Percentiles rank a stretch among this genome's conserved stretches.
phyloP scores from a whole-genome alignment of 2,329 filamentous ascomycete species.

The Trichoderma gracile region DNA sequence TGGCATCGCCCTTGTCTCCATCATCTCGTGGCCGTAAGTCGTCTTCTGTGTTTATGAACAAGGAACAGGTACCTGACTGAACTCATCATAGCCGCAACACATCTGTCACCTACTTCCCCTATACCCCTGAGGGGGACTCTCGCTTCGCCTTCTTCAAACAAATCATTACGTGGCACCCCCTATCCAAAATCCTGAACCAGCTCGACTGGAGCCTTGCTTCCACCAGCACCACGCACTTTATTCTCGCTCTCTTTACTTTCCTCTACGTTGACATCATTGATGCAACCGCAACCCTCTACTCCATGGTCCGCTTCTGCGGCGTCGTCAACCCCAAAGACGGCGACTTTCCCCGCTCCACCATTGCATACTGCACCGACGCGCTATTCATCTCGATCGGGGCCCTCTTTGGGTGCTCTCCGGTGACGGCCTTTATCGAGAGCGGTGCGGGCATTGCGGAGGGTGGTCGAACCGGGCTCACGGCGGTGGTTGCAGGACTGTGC shows the following conservation, averaged over 20 bases:
- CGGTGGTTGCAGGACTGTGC: conserved; percentile 67
- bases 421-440: conserved; percentile 74
- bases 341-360: conserved; percentile 83
- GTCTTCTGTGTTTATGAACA: neutral
- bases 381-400: conserved; percentile 70
- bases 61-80: neutral
- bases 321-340: conserved; percentile 64
- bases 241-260: conserved; percentile 72
- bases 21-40: conserved; percentile 72
- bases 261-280: conserved; percentile 80
- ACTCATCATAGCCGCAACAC: conserved; percentile 57
- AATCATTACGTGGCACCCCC: conserved; percentile 71
- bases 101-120: conserved; percentile 70
- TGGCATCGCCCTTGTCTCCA: conserved; percentile 69
- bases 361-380: conserved; percentile 75
- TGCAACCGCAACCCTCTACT: conserved; percentile 74
- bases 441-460: conserved; percentile 76
- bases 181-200: conserved; percentile 60
- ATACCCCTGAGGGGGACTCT: conserved; percentile 62
- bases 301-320: conserved; percentile 76
- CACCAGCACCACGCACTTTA: conserved; percentile 61
- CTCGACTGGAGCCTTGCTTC: conserved; percentile 65
- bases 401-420: conserved; percentile 68
- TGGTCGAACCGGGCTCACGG: conserved; percentile 70
- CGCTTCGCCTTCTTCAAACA: conserved; percentile 73